A percentile compares a stretch with the other conserved stretches of the same genome.
Conservation (phyloP, 306 rosid genomes). For the Amphicarpaea edgeworthii region DNA sequence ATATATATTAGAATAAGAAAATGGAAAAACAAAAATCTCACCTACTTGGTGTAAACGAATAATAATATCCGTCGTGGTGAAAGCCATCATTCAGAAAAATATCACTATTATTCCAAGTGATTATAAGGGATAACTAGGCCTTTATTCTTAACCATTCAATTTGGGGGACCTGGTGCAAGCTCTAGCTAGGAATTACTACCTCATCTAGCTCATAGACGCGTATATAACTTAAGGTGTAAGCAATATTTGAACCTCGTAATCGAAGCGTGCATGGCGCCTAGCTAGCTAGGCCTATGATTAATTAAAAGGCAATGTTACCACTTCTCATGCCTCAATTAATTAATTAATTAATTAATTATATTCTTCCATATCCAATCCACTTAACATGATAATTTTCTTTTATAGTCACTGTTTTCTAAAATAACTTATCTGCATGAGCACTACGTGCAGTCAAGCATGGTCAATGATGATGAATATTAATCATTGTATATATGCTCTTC, state of each 20-base stretch:
- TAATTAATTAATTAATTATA: constrained; percentile 14
- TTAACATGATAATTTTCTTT: constrained; percentile 14
- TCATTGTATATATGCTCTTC: neutral
- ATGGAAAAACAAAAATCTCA: neutral
- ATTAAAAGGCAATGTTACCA: neutral
- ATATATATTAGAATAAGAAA: too few species aligned
- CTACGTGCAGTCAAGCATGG: constrained; percentile 22
- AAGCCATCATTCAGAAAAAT: neutral
- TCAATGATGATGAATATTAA: neutral
- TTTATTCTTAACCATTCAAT: constrained; percentile 48
- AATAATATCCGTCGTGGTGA: constrained; percentile 25
- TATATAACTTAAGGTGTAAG: neutral
- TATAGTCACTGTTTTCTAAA: constrained; percentile 2
- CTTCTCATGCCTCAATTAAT: neutral
- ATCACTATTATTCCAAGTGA: constrained; percentile 14
- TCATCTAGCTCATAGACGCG: constrained; percentile 14
- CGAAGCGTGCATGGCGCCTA: neutral
- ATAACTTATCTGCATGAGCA: constrained; percentile 36
- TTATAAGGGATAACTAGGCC: constrained; percentile 12
- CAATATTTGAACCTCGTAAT: neutral
- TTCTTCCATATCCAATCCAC: too few species aligned
- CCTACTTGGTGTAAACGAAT: constrained; percentile 36
- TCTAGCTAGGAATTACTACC: constrained; percentile 28
- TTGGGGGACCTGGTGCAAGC: constrained; percentile 46
- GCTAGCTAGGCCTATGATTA: neutral